Evolutionary conservation across 768 basidiomycete species (phyloP), one percentile per base, ranked within the genome.

Genomic region (Psilocybe cubensis): DNA sequence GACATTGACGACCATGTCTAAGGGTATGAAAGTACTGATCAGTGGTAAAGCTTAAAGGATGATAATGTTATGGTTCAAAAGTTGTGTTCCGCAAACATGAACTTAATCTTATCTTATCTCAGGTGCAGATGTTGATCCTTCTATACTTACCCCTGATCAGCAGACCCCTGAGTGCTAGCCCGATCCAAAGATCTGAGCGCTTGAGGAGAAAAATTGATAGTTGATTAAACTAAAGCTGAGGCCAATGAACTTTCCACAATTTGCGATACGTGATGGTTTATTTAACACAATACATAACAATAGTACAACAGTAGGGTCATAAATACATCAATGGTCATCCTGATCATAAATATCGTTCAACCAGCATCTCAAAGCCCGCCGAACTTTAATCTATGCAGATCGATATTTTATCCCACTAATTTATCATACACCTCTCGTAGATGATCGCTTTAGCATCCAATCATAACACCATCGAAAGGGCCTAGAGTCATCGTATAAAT

Each of bases 1-100:
- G 42, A 97, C 75, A 52, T 83, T 89, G 44, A 93, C 77, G 38
- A 71, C 61, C 68, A 73, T 67, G n/a, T 31, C 50, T 28, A 14
- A 20, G 38, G 46, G 28, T 24, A n/a, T 51, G 44, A 20, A 43
- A 17, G 3, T 48, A n/a, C n/a, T n/a, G n/a, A n/a, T n/a, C n/a
- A n/a, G n/a, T n/a, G n/a, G n/a, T n/a, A n/a, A n/a, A n/a, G n/a
- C n/a, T n/a, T n/a, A 54, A 42, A 41, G 43, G 11, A 38, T 28
- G 31, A 46, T 23, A 12, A n/a, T 33, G 47, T n/a, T 14, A 14
- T 11, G 12, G 18, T 27, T 48, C 4, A 21, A 21, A 7, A 43
- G 8, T 23, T n/a, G 9, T 14, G 20, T 31, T 6, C 49, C 9
- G 11, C 18, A 27, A n/a, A n/a, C n/a, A n/a, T n/a, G 51, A 41